Evolutionary conservation across 1,284 basidiomycete species (phyloP).

Genomic region (Bondarzewia mesenterica): DNA sequence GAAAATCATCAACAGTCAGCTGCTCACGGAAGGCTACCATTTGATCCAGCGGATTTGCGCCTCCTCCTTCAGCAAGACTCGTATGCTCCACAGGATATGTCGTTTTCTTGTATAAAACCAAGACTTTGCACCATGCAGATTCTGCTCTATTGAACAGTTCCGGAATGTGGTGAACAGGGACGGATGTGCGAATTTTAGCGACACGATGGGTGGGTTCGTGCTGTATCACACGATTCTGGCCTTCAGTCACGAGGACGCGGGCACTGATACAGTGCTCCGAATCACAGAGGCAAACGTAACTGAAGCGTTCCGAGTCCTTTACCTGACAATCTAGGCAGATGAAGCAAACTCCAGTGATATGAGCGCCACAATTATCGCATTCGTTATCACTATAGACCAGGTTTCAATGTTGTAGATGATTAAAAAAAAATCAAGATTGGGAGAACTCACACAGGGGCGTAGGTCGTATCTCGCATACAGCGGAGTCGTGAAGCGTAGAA

Average conservation of each 20-base stretch:
- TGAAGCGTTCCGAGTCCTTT: not conserved
- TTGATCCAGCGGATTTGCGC: too few species aligned
- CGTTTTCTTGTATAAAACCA: too few species aligned
- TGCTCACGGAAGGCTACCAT: too few species aligned
- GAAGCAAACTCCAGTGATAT: conserved; percentile 7
- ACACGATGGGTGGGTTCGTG: conserved; percentile 10
- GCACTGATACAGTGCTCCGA: not conserved
- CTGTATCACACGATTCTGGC: conserved; percentile 1
- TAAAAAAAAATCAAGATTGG: too few species aligned
- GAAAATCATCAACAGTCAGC: too few species aligned
- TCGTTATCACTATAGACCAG: not conserved
- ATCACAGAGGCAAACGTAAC: conserved; percentile 8
- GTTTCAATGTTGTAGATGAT: not conserved
- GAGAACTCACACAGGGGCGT: conserved; percentile 1
- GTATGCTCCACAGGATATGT: too few species aligned
- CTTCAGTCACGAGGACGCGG: not conserved
- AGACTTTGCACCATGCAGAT: too few species aligned
- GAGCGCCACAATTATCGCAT: conserved; percentile 6
- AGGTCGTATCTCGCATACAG: not conserved
- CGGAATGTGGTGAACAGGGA: too few species aligned
- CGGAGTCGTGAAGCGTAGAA: conserved; percentile 3
- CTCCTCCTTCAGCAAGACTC: too few species aligned
- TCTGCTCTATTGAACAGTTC: too few species aligned
- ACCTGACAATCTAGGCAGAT: conserved; percentile 10
- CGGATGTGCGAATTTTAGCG: conserved; percentile 4